Base-by-base conservation (phyloP, 441 rosid species). In the Pelargonium myrrhifolium region DNA sequence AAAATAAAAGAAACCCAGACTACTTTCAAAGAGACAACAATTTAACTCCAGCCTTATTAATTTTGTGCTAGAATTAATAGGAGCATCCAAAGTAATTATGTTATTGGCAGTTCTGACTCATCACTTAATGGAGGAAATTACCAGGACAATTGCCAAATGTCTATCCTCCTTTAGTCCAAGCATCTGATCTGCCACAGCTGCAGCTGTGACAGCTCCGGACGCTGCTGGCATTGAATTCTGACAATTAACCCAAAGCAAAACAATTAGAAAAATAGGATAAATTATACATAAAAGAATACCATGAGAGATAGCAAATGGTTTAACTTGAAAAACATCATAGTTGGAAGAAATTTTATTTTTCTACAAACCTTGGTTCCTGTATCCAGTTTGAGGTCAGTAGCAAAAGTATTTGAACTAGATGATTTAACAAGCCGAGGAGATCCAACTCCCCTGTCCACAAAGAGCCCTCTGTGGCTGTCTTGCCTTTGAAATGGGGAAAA, bases 171-270 rank as follows among this genome's bases (percentile, higher is more conserved):
- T 95, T 1, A 89, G 99, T 62, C 97, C 99, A 79, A 92, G 98
- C 98, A 95, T 87, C 81, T 87, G 97, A 79, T 95, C 99, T 79
- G 98, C 99, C 69, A 95, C 82, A 0, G 98, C 99, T 68, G 87
- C 99, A 72, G 99, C 99, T 26, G 98, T 89, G 71, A 94, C 99
- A 79, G 99, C 99, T 76, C 98, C 99, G 66, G 97, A 89, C 68
- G 99, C 99, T 66, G 97, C 98, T 77, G 99, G 99, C 89, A 95
- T 95, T 67, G 89, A 87, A 73, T 84, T 87, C 99, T 94, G 81
- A 74, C 65, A 80, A 74, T 58, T 21, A 63, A 75, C 71, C 56
- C 67, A 68, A 22, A 67, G 39, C 72, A 66, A 72, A 64, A 18
- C 59, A n/a, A n/a, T 53, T 18, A 18, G 26, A 24, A 18, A 53